Evolutionary conservation across 805 yeast species (phyloP).

Genomic region (Starmerella geochares): DNA sequence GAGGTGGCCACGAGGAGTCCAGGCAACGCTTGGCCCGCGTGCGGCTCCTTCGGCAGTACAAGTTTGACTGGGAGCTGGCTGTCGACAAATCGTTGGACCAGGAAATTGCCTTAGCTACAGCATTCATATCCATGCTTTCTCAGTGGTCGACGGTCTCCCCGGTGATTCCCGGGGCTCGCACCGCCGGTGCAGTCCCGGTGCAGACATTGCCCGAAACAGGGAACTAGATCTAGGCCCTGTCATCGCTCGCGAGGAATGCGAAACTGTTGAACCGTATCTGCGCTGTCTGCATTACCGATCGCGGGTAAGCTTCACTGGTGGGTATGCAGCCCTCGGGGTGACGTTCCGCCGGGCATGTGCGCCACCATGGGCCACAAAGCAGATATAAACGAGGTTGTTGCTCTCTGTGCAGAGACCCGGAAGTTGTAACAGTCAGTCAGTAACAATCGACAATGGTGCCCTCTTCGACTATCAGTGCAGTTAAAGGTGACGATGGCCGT

Average conservation of each 20-base stretch:
- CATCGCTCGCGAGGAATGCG: not conserved
- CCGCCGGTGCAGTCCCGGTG: slow-evolving; percentile 1
- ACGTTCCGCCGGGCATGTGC: not conserved
- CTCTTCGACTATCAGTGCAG: not conserved
- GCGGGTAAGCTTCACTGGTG: not conserved
- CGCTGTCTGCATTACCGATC: not conserved
- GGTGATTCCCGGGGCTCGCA: slow-evolving; percentile 10
- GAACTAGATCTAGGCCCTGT: not conserved
- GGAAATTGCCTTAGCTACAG: slow-evolving; percentile 50
- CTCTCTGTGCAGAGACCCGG: too few relatives aligned
- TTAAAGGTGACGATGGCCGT: not conserved
- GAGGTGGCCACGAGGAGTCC: slow-evolving; percentile 46
- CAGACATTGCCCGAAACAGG: not conserved
- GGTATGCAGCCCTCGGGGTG: not conserved
- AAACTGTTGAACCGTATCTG: not conserved
- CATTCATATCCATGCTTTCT: slow-evolving; percentile 50
- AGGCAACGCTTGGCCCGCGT: slow-evolving; percentile 48
- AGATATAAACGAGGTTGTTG: too few relatives aligned
- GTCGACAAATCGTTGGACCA: slow-evolving; percentile 42
- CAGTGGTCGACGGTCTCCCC: slow-evolving; percentile 43
- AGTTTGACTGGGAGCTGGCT: slow-evolving; percentile 49
- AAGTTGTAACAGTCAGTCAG: too few relatives aligned
- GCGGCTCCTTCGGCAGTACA: slow-evolving; percentile 47
- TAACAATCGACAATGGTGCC: not conserved
- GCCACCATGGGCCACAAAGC: not conserved